Evolutionary conservation across 495 filamentous ascomycete genomes (phyloP).

Genomic region (Entonaema liquescens): DNA sequence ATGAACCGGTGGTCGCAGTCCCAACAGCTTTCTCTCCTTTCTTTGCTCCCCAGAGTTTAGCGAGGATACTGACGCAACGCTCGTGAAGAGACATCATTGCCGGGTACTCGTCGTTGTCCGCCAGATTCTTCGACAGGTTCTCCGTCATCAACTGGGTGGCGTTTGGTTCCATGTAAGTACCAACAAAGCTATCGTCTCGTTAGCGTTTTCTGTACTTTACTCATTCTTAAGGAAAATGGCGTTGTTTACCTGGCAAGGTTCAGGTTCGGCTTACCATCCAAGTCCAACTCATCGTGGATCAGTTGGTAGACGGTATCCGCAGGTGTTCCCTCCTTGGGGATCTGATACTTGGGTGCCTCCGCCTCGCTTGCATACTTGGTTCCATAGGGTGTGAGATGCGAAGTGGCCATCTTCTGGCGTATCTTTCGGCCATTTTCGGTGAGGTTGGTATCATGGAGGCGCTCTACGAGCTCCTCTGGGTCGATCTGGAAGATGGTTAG

Average conservation of each 20-base stretch:
- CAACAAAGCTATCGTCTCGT: slow-evolving; percentile 63
- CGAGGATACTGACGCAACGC: slow-evolving; percentile 75
- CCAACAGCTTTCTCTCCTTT: slow-evolving; percentile 74
- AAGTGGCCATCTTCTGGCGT: slow-evolving; percentile 51
- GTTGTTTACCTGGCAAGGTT: slow-evolving; percentile 68
- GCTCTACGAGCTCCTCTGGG: slow-evolving; percentile 67
- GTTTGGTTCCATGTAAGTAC: slow-evolving; percentile 75
- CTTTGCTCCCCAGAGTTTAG: slow-evolving; percentile 73
- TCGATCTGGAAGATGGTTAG: slow-evolving; percentile 57
- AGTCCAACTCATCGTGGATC: slow-evolving; percentile 76
- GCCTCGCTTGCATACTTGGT: slow-evolving; percentile 67
- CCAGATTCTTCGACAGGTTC: slow-evolving; percentile 73
- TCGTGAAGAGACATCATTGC: slow-evolving; percentile 77
- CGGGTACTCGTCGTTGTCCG: slow-evolving; percentile 80
- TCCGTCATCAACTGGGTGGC: slow-evolving; percentile 72
- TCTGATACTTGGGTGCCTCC: slow-evolving; percentile 73
- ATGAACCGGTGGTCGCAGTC: slow-evolving; percentile 75
- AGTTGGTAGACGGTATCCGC: slow-evolving; percentile 72
- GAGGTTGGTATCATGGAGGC: slow-evolving; percentile 57
- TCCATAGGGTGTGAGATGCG: slow-evolving; percentile 69
- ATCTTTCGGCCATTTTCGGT: slow-evolving; percentile 54
- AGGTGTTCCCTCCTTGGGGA: slow-evolving; percentile 69
- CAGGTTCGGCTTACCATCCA: slow-evolving; percentile 76
- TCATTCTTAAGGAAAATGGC: neutral
- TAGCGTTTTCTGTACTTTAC: neutral